Conservation (phyloP, 306 rosid species). For the Fagus sylvatica region DNA sequence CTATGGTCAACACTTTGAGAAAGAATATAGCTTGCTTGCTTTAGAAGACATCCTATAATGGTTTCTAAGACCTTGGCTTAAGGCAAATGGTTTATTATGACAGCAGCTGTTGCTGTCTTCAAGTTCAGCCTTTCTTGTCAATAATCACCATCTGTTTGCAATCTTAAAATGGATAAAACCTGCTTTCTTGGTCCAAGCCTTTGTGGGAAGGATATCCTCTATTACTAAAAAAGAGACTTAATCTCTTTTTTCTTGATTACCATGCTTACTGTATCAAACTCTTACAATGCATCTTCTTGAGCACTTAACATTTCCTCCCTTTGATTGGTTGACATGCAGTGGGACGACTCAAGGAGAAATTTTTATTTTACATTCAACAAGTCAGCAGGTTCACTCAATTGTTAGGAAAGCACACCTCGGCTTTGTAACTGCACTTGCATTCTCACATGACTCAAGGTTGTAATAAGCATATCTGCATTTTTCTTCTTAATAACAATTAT, state of each 20-base stretch:
- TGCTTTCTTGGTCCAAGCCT: background rate
- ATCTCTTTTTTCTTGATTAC: background rate
- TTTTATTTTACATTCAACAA: conserved; percentile 60
- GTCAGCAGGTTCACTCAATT: conserved; percentile 54
- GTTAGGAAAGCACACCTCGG: conserved; percentile 81
- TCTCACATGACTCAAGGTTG: conserved; percentile 88
- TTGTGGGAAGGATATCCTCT: background rate
- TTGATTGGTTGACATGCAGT: conserved; percentile 52
- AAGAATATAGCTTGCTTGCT: background rate
- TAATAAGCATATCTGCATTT: conserved; percentile 6
- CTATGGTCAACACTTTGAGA: background rate
- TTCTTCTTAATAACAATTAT: conserved; percentile 9
- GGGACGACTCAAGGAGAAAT: conserved; percentile 86
- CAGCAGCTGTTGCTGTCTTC: background rate
- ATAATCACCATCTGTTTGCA: background rate
- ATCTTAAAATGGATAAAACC: background rate
- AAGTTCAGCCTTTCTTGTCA: background rate
- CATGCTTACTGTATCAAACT: background rate
- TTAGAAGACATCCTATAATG: background rate
- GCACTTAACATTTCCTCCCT: background rate
- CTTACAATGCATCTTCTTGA: background rate
- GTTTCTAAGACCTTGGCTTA: background rate
- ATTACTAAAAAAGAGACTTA: background rate
- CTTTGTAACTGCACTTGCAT: conserved; percentile 79
- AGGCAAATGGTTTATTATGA: background rate